phyloP scores from a whole-genome alignment of 495 filamentous ascomycete genomes.

The Annulohypoxylon stygium region DNA sequence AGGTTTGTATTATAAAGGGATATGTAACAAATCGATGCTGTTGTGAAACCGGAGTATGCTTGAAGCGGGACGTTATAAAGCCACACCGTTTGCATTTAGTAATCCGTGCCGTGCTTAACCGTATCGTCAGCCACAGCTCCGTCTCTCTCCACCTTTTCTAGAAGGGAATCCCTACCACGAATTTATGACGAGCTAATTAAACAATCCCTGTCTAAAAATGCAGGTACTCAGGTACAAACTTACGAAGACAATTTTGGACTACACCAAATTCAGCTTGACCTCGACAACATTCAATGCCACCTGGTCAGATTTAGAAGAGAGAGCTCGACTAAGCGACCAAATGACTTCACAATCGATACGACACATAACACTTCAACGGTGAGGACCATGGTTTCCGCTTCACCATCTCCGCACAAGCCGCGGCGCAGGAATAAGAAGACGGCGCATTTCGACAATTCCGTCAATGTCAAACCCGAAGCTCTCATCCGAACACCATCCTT shows the following conservation, averaged over 20 bases:
- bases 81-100: slow-evolving; percentile 11
- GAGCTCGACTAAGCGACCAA: slow-evolving; percentile 9
- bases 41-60: slow-evolving; percentile 17
- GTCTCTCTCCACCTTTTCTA: neutral
- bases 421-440: slow-evolving; percentile 63
- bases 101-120: neutral
- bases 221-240: slow-evolving; percentile 10
- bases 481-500: slow-evolving; percentile 69
- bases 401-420: slow-evolving; percentile 64
- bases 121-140: slow-evolving; percentile 13
- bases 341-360: slow-evolving; percentile 17
- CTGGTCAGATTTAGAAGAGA: slow-evolving; percentile 1
- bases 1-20: slow-evolving; percentile 2
- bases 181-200: slow-evolving; percentile 13
- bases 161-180: neutral
- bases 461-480: slow-evolving; percentile 50
- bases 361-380: slow-evolving; percentile 41
- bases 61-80: neutral
- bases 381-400: slow-evolving; percentile 57
- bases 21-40: slow-evolving; percentile 5
- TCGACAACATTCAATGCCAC: slow-evolving; percentile 9
- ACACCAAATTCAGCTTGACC: slow-evolving; percentile 14
- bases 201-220: slow-evolving; percentile 27
- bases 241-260: neutral
- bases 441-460: slow-evolving; percentile 45